Conservation (phyloP, 345 rosid species). For the Microthlaspi erraticum region DNA sequence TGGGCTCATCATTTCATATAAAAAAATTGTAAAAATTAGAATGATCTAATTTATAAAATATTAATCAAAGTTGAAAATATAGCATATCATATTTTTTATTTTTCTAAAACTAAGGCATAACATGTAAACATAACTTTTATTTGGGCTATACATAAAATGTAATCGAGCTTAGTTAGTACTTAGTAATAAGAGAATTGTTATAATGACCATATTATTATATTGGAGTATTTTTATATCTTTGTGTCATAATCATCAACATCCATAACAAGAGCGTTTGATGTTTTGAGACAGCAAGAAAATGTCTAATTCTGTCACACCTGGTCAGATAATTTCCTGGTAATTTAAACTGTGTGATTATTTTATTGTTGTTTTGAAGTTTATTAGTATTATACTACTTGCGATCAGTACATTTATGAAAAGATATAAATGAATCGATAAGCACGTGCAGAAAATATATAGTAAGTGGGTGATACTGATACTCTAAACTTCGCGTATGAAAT, state of each 20-base stretch:
- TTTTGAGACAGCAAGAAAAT: slow-evolving; percentile 44
- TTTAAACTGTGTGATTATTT: slow-evolving; percentile 5
- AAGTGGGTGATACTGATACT: slow-evolving; percentile 34
- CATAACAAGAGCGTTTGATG: slow-evolving; percentile 38
- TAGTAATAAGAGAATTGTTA: no score
- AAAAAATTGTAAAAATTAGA: background rate
- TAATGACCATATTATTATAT: background rate
- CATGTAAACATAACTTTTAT: background rate
- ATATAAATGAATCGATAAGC: slow-evolving; percentile 30
- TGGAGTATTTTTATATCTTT: slow-evolving; percentile 7
- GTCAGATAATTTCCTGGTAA: slow-evolving; percentile 38
- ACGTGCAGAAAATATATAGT: slow-evolving; percentile 27
- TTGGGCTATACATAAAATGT: background rate
- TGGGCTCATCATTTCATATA: background rate
- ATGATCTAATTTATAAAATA: background rate
- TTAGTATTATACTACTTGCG: slow-evolving; percentile 20
- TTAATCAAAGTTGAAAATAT: background rate
- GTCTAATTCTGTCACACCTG: slow-evolving; percentile 40
- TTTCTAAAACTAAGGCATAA: no score
- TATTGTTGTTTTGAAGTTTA: slow-evolving; percentile 3
- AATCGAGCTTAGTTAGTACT: background rate
- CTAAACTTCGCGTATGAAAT: slow-evolving; percentile 17
- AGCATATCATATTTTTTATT: background rate
- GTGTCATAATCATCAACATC: slow-evolving; percentile 40
- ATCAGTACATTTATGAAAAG: slow-evolving; percentile 33